Evolutionary conservation across 208 protist species (phyloP).

Genomic region (Endotrypanum monterogeii): DNA sequence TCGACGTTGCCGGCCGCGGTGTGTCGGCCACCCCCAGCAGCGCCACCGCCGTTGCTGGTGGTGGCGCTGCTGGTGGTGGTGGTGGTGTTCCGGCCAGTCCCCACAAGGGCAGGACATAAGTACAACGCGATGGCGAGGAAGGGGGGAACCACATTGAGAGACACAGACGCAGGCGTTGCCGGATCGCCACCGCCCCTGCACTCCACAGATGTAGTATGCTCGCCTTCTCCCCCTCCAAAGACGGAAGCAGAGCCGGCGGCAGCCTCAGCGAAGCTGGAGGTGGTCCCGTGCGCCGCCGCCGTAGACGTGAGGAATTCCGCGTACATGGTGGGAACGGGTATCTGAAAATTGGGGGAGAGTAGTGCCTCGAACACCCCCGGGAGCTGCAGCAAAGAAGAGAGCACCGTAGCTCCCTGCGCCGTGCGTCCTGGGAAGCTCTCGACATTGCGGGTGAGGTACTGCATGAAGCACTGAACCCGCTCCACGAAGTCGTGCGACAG

Average conservation of each 20-base stretch:
- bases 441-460: slow-evolving; percentile 20
- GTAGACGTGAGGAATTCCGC: slow-evolving; percentile 15
- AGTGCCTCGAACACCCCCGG: slow-evolving; percentile 29
- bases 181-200: neutral
- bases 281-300: neutral
- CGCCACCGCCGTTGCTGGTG: neutral
- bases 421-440: slow-evolving; percentile 10
- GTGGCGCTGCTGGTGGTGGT: slow-evolving; percentile 3
- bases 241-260: neutral
- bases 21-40: neutral
- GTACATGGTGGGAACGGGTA: slow-evolving; percentile 21
- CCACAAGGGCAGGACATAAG: slow-evolving; percentile 34
- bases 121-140: slow-evolving; percentile 44
- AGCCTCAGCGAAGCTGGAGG: neutral
- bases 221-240: neutral
- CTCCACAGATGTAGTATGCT: neutral
- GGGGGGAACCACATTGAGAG: slow-evolving; percentile 34
- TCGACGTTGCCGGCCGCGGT: slow-evolving; percentile 28
- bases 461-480: slow-evolving; percentile 24
- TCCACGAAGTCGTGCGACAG: slow-evolving; percentile 18
- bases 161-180: neutral
- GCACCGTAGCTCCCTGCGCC: slow-evolving; percentile 19
- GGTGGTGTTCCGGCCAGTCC: slow-evolving; percentile 16
- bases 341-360: slow-evolving; percentile 7
- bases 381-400: slow-evolving; percentile 31